Base-by-base conservation (phyloP, 1,284 basidiomycete genomes). In the Ceratobasidium sp. region DNA sequence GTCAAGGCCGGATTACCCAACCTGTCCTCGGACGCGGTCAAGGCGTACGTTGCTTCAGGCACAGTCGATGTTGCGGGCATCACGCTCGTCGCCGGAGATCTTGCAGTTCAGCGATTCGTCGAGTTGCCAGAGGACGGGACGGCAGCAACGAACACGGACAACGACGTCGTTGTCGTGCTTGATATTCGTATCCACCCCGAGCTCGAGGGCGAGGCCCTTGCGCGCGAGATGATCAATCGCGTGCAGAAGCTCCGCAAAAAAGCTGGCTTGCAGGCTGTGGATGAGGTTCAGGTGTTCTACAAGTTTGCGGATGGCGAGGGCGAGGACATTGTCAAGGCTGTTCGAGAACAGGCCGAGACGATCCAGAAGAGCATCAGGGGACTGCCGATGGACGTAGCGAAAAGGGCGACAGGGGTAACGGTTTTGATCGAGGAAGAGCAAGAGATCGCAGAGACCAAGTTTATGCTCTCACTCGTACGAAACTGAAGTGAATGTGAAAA, bases 211-310 rank as follows among this genome's bases (percentile, higher is more conserved):
- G 93, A 98, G 84, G 96, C 95, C 83, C 87, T 96, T 48, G 91
- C 95, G 58, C 88, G 98, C 64, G 95, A 98, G 82, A 83, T 98
- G 77, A 92, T 94, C 78, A 98, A 98, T 80, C 92, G 97, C 69
- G 92, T 99, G 63, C 98, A 99, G 85, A 95, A 96, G 81, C 85
- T 98, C 78, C 88, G 98, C 78, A 99, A 99, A 85, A 95, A 96
- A 82, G 96, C 95, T 0, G 95, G 96, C 1, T 85, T 99, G 78
- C 94, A 96, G 82, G 92, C 96, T 31, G 96, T 95, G 13, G 98
- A 99, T 81, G 95, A 98, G 80, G 90, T 98, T 54, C 88, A 95
- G 74, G 89, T 98, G 53, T 97, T 91, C 84, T 97, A 97, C 85
- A 84, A 83, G 75, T 94, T 98, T 81, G 91, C 92, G 79, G 86